Evolutionary conservation across 2,329 filamentous ascomycete species (phyloP).

Genomic region (Claviceps maximensis): DNA sequence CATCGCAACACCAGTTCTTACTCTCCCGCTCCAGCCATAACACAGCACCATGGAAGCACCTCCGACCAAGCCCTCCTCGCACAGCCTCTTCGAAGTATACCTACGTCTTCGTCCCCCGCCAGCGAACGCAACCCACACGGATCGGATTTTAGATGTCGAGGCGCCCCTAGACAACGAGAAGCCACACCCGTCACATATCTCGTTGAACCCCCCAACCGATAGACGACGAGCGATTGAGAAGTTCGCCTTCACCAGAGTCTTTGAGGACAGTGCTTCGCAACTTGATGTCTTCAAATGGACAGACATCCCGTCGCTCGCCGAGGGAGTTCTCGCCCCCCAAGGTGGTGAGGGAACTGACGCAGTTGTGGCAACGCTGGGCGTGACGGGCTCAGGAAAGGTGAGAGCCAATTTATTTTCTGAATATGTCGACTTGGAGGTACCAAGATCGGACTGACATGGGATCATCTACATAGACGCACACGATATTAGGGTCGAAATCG

Average conservation of each 20-base stretch:
- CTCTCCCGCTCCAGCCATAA: background rate
- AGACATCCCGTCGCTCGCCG: constrained; percentile 59
- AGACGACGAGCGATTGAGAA: constrained; percentile 80
- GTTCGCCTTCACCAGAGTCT: constrained; percentile 88
- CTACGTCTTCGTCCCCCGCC: constrained; percentile 65
- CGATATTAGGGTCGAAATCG: constrained; percentile 75
- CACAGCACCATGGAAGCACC: constrained; percentile 23
- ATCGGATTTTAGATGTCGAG: constrained; percentile 74
- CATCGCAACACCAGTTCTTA: background rate
- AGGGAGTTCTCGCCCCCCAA: constrained; percentile 63
- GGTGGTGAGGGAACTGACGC: constrained; percentile 76
- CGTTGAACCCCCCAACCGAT: constrained; percentile 69
- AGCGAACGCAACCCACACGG: constrained; percentile 27
- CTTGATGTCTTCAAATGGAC: constrained; percentile 76
- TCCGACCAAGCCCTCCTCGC: constrained; percentile 13
- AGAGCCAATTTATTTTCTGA: background rate
- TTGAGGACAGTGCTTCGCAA: constrained; percentile 75
- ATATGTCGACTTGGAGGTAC: too few species aligned
- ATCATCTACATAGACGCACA: constrained; percentile 58
- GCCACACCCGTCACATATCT: constrained; percentile 51
- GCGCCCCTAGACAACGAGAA: constrained; percentile 26
- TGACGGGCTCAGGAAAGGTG: constrained; percentile 94
- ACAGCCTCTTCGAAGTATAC: constrained; percentile 78
- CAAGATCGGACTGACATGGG: background rate
- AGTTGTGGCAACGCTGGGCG: constrained; percentile 78